Evolutionary conservation across 1,139 yeast genomes (phyloP).

Genomic region (Kodamaea alishanica): DNA sequence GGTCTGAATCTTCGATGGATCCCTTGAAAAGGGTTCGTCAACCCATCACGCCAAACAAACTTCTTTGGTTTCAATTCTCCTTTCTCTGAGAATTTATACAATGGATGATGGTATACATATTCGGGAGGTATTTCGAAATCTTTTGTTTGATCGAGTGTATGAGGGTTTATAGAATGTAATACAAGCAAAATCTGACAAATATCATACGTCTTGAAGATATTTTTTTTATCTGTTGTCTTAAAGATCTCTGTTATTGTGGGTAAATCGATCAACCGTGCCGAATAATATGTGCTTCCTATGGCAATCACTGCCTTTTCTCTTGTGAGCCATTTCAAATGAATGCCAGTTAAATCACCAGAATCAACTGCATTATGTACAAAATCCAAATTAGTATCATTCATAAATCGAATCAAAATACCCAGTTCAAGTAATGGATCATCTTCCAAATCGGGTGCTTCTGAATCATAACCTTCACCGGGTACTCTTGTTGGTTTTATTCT

Average conservation of each 20-base stretch:
- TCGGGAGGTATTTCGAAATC: constrained; percentile 43
- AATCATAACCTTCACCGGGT: constrained; percentile 95
- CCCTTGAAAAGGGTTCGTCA: constrained; percentile 67
- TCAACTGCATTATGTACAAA: constrained; percentile 76
- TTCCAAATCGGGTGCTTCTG: constrained; percentile 94
- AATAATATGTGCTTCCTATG: constrained; percentile 57
- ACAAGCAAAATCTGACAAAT: constrained; percentile 83
- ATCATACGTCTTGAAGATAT: constrained; percentile 82
- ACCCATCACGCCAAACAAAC: constrained; percentile 68
- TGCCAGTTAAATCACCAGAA: constrained; percentile 71
- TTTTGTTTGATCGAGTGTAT: constrained; percentile 34
- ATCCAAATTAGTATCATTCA: constrained; percentile 77
- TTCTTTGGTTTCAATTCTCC: constrained; percentile 39
- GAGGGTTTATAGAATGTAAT: constrained; percentile 54
- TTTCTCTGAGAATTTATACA: constrained; percentile 39
- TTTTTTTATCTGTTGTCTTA: constrained; percentile 87
- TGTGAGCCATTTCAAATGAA: constrained; percentile 79
- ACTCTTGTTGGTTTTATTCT: constrained; percentile 79
- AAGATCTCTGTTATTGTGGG: constrained; percentile 88
- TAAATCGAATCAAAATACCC: constrained; percentile 73
- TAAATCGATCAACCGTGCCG: constrained; percentile 81
- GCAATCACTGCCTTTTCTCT: constrained; percentile 68
- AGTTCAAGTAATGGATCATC: constrained; percentile 92
- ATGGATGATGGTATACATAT: constrained; percentile 42
- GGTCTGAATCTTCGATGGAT: constrained; percentile 49